Evolutionary conservation across 495 filamentous ascomycete species (phyloP).

Genomic region (Penicillium paradoxum): DNA sequence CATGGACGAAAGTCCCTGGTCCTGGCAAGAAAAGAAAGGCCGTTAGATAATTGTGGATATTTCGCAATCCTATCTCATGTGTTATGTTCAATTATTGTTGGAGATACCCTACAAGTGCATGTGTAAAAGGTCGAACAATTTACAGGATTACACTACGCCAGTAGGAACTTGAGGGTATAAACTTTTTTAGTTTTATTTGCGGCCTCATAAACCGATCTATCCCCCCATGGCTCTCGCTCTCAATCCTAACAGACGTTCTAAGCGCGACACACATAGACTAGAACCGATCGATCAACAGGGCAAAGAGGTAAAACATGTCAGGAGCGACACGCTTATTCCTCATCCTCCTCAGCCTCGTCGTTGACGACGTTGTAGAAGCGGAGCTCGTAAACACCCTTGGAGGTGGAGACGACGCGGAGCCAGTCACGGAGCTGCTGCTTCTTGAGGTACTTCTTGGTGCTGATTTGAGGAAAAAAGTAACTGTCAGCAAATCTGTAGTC

Average conservation of each 20-base stretch:
- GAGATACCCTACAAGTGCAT: neutral
- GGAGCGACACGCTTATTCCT: slow-evolving; percentile 64
- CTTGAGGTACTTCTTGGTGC: slow-evolving; percentile 99
- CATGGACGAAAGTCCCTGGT: neutral
- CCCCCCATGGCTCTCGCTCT: slow-evolving; percentile 18
- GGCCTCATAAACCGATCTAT: slow-evolving; percentile 24
- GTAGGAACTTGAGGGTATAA: slow-evolving; percentile 20
- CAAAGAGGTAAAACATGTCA: slow-evolving; percentile 9
- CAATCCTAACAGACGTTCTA: slow-evolving; percentile 6
- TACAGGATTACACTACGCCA: neutral
- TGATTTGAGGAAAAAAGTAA: slow-evolving; percentile 27
- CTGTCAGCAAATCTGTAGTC: slow-evolving; percentile 5
- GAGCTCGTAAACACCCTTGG: slow-evolving; percentile 96
- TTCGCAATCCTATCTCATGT: neutral
- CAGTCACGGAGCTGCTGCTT: slow-evolving; percentile 99
- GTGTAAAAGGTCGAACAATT: neutral
- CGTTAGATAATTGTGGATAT: neutral
- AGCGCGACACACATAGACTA: slow-evolving; percentile 10
- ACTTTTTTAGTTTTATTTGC: slow-evolving; percentile 28
- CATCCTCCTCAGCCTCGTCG: slow-evolving; percentile 94
- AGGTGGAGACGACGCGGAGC: slow-evolving; percentile 96
- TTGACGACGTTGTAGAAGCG: slow-evolving; percentile 99
- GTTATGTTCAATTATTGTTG: neutral
- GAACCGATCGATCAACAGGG: slow-evolving; percentile 15
- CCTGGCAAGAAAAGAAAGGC: neutral